Base-by-base conservation (phyloP, 148 eudicot genomes). In the Cornus controversa region DNA sequence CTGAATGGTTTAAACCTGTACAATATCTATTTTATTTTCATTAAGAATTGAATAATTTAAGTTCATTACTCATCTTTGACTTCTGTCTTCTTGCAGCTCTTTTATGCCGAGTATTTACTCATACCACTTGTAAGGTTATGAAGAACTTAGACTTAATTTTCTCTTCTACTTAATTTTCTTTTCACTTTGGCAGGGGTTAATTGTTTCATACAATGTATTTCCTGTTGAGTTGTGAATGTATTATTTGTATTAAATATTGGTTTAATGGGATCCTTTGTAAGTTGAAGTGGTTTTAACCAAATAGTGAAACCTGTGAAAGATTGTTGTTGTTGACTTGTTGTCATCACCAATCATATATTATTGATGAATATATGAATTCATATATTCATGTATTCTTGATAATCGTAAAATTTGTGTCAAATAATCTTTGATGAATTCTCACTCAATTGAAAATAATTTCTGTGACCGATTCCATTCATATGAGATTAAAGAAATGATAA, bases 101-200 rank as follows among this genome's bases (percentile, higher is more conserved):
- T 96, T 84, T 96, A 96, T 65, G 98, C 99, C 4, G 99, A 96
- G 82, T 96, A 96, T 85, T 82, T 96, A 85, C 88, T 96, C 80
- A 93, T 96, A 83, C 99, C 99, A 7, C 88, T 96, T 27, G 97
- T 93, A 62, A 89, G 98, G 83, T 93, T 62, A 22, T 54, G 10
- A 27, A 78, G 77, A 81, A 66, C 2, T 26, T 8, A n/a, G 45
- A n/a, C 66, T 0, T 45, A 62, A 14, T 62, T 62, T 58, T 5
- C 6, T 58, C 64, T 16, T 57, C 63, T 57, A 2, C 37, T 36
- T 37, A 37, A 37, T 37, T 37, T 37, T 58, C 64, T 58, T 58
- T 25, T 18, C 64, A 13, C 8, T n/a, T 20, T 18, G 16, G 64
- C 24, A 16, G 64, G 24, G 6, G 23, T 18, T 18, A n/a, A 2